phyloP scores from a whole-genome alignment of 2,329 filamentous ascomycete species.

The Colletotrichum orbiculare region DNA sequence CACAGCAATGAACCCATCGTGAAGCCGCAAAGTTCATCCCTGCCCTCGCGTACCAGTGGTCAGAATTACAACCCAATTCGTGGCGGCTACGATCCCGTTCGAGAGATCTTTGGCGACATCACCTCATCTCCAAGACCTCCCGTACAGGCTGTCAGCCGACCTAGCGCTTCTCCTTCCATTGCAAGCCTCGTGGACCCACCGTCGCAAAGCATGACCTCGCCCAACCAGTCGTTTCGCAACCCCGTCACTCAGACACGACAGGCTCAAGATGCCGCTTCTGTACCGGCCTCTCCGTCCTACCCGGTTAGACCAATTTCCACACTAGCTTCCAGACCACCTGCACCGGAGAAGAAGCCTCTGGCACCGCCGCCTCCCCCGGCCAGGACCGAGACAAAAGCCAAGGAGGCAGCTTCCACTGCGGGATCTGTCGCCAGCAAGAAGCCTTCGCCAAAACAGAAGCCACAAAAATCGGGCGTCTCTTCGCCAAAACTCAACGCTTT shows the following conservation, averaged over 20 bases:
- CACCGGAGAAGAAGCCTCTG: slow-evolving; percentile 49
- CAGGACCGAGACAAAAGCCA: slow-evolving; percentile 32
- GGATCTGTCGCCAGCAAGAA: slow-evolving; percentile 50
- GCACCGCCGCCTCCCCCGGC: slow-evolving; percentile 48
- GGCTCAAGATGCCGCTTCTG: slow-evolving; percentile 48
- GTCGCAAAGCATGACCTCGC: slow-evolving; percentile 50
- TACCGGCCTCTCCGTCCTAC: slow-evolving; percentile 57
- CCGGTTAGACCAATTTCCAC: slow-evolving; percentile 48
- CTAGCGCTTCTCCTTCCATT: slow-evolving; percentile 92
- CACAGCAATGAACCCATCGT: slow-evolving; percentile 56
- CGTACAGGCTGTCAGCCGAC: slow-evolving; percentile 66
- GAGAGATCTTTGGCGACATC: slow-evolving; percentile 51
- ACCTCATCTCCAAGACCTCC: slow-evolving; percentile 61
- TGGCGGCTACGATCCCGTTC: slow-evolving; percentile 74
- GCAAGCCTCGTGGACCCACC: slow-evolving; percentile 85
- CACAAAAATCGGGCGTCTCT: slow-evolving; percentile 51
- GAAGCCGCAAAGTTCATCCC: slow-evolving; percentile 56
- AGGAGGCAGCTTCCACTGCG: slow-evolving; percentile 28
- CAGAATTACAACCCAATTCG: slow-evolving; percentile 92
- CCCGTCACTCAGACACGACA: slow-evolving; percentile 45
- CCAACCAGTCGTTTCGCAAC: slow-evolving; percentile 40
- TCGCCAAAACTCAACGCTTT: slow-evolving; percentile 62
- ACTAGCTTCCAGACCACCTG: slow-evolving; percentile 45
- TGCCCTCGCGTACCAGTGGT: slow-evolving; percentile 72
- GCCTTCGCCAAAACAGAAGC: slow-evolving; percentile 60